A percentile compares a stretch with the other conserved stretches of the same genome.
Evolutionary conservation across 805 yeast species (phyloP).

Genomic region (Sungouiella thailandica): DNA sequence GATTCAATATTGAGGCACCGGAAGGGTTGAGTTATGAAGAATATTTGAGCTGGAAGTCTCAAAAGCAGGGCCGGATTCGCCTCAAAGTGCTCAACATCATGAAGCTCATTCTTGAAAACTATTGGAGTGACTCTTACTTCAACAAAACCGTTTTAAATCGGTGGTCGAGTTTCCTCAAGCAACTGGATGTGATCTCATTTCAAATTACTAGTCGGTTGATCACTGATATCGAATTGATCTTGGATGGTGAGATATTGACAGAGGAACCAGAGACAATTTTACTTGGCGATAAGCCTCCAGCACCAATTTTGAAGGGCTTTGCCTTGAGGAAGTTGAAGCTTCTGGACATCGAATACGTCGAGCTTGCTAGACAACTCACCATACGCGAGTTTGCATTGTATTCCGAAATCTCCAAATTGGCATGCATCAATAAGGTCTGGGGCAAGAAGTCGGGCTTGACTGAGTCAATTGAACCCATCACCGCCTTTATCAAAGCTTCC

Average conservation of each 20-base stretch:
- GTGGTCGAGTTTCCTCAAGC: slow-evolving; percentile 29
- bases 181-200: slow-evolving; percentile 18
- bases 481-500: slow-evolving; percentile 65
- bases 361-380: slow-evolving; percentile 81
- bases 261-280: slow-evolving; percentile 25
- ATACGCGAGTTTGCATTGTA: slow-evolving; percentile 69
- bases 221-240: slow-evolving; percentile 19
- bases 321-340: slow-evolving; percentile 41
- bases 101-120: slow-evolving; percentile 59
- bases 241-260: slow-evolving; percentile 27
- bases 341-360: slow-evolving; percentile 65
- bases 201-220: slow-evolving; percentile 26
- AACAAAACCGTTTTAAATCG: slow-evolving; percentile 36
- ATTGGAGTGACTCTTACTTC: slow-evolving; percentile 63
- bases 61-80: slow-evolving; percentile 65
- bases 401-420: slow-evolving; percentile 61
- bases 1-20: slow-evolving; percentile 75
- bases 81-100: slow-evolving; percentile 61
- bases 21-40: slow-evolving; percentile 84
- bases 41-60: slow-evolving; percentile 68
- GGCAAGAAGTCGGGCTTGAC: slow-evolving; percentile 58
- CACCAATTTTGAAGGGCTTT: slow-evolving; percentile 34
- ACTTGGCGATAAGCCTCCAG: slow-evolving; percentile 32
- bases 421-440: slow-evolving; percentile 76
- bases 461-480: slow-evolving; percentile 38